phyloP scores from a whole-genome alignment of 768 basidiomycete species.

The Mycena haematopus region DNA sequence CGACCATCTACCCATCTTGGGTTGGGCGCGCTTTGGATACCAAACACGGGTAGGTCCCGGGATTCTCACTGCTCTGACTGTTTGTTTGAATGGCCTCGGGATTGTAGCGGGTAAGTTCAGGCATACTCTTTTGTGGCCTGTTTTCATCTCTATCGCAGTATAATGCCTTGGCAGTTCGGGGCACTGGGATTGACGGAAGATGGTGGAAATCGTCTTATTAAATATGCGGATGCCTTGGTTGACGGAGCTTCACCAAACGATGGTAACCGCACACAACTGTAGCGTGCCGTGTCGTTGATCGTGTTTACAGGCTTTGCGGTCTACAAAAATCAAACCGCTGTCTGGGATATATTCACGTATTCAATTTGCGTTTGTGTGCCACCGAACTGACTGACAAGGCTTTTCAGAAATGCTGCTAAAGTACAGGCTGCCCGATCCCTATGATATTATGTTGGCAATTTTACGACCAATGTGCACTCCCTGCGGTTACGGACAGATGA shows the following conservation, averaged over 20 bases:
- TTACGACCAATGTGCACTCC: background rate
- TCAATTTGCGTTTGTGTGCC: background rate
- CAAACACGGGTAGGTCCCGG: conserved; percentile 45
- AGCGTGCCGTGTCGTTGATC: background rate
- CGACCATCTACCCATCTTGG: conserved; percentile 57
- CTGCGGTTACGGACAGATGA: conserved; percentile 18
- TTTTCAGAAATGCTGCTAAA: conserved; percentile 41
- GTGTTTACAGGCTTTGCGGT: conserved; percentile 48
- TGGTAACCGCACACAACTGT: conserved; percentile 39
- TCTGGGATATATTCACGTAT: conserved; percentile 61
- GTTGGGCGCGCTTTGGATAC: conserved; percentile 54
- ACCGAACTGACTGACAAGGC: conserved; percentile 10
- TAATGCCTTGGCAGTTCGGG: conserved; percentile 69
- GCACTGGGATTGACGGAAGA: conserved; percentile 53
- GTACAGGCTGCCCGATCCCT: conserved; percentile 41
- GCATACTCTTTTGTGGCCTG: background rate
- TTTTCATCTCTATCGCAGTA: conserved; percentile 24
- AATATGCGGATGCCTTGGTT: conserved; percentile 60
- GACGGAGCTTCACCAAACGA: conserved; percentile 64
- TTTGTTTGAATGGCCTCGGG: background rate
- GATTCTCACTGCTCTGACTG: background rate
- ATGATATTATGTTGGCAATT: conserved; percentile 29
- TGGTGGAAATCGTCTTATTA: conserved; percentile 59
- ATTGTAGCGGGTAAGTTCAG: conserved; percentile 15
- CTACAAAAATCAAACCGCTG: conserved; percentile 57